Evolutionary conservation across 108 stramenopile genomes (phyloP).

Genomic region (Nitzschia sp.): DNA sequence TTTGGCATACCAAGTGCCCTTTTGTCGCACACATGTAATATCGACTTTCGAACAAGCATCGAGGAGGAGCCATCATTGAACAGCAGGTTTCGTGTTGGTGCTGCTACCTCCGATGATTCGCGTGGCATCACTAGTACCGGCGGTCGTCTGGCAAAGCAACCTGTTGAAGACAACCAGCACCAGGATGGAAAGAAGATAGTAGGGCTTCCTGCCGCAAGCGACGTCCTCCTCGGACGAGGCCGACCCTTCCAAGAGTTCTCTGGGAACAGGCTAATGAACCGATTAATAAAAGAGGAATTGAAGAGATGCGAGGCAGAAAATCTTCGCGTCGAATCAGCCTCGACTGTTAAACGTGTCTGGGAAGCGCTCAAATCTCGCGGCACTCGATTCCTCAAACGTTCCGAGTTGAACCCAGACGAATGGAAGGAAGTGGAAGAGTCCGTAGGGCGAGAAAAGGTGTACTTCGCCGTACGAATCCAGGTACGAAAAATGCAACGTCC

Average conservation of each 20-base stretch:
- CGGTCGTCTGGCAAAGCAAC: no score
- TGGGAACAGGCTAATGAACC: slow-evolving; percentile 4
- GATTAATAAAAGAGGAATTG: background rate
- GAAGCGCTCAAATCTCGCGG: background rate
- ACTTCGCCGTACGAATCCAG: slow-evolving; percentile 1
- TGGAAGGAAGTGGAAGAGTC: background rate
- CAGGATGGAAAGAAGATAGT: background rate
- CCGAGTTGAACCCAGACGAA: background rate
- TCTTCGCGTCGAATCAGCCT: background rate
- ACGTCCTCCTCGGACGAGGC: background rate
- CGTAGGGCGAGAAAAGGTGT: background rate
- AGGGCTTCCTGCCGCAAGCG: background rate
- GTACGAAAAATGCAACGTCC: background rate
- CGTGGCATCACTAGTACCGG: no score
- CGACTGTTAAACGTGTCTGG: background rate
- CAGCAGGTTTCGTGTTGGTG: no score
- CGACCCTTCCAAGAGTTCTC: background rate
- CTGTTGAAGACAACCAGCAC: no score
- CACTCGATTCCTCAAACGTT: slow-evolving; percentile 1
- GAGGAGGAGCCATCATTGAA: no score
- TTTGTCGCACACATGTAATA: no score
- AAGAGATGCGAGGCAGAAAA: background rate
- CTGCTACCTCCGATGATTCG: no score
- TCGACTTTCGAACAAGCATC: no score
- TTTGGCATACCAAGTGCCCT: no score